Percentiles rank a stretch among this genome's conserved stretches.
Conservation (phyloP, 1,139 yeast genomes). For the Zygoascus meyerae region DNA sequence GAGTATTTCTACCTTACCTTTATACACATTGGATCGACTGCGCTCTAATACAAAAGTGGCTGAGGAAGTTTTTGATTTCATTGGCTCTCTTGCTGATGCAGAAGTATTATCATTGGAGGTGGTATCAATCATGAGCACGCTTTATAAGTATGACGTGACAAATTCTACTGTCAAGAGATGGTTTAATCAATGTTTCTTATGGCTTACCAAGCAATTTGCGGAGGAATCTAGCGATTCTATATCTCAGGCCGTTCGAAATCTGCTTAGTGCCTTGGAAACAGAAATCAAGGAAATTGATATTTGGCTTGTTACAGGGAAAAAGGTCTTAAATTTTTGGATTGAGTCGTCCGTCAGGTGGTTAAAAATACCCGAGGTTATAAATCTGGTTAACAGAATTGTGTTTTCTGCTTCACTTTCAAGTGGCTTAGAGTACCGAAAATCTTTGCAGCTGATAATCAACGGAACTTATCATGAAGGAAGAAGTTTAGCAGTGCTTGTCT, state of each 20-base stretch:
- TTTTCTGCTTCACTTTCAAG: slow-evolving; percentile 35
- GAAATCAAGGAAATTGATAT: slow-evolving; percentile 27
- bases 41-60: neutral
- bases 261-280: slow-evolving; percentile 13
- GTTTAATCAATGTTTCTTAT: slow-evolving; percentile 22
- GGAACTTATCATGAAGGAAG: slow-evolving; percentile 23
- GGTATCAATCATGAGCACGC: neutral
- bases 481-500: slow-evolving; percentile 20
- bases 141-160: neutral
- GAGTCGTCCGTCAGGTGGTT: slow-evolving; percentile 52
- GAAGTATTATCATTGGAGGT: slow-evolving; percentile 4
- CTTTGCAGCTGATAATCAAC: slow-evolving; percentile 60
- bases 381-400: slow-evolving; percentile 40
- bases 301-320: slow-evolving; percentile 43
- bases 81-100: slow-evolving; percentile 6
- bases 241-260: slow-evolving; percentile 2
- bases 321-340: slow-evolving; percentile 57
- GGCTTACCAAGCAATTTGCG: slow-evolving; percentile 27
- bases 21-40: slow-evolving; percentile 1
- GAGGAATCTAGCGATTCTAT: slow-evolving; percentile 16
- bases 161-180: slow-evolving; percentile 10
- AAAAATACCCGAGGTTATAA: slow-evolving; percentile 37
- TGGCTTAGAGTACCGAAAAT: slow-evolving; percentile 44
- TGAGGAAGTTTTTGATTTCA: neutral
- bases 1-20: slow-evolving; percentile 4